phyloP scores from a whole-genome alignment of 371 early-diverging fungal species.

The Mortierella sp. region DNA sequence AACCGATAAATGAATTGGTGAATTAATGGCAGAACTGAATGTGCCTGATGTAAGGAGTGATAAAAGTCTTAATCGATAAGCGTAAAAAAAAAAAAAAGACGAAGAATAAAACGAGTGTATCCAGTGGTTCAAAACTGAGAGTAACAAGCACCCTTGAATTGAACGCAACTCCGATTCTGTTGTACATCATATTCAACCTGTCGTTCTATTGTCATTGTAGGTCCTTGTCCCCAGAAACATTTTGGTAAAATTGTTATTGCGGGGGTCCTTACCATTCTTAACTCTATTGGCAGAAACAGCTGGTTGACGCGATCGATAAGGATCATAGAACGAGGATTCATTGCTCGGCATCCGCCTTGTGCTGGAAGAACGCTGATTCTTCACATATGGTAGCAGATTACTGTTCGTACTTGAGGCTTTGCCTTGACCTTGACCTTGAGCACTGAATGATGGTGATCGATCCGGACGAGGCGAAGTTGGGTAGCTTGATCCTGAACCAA shows the following conservation, averaged over 20 bases:
- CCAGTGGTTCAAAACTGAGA: not conserved
- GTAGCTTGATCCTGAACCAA: conserved; percentile 1
- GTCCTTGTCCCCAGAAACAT: not conserved
- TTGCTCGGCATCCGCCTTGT: conserved; percentile 45
- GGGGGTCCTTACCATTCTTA: conserved; percentile 47
- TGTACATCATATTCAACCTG: not conserved
- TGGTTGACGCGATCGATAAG: conserved; percentile 52
- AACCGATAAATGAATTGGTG: not conserved
- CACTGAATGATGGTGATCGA: conserved; percentile 13
- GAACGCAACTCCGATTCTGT: conserved; percentile 5
- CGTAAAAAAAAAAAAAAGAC: not conserved
- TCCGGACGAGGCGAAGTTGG: conserved; percentile 37
- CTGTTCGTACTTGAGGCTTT: conserved; percentile 4
- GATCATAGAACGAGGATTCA: conserved; percentile 47
- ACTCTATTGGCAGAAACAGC: conserved; percentile 46
- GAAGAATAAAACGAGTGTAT: not conserved
- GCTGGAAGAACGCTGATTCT: conserved; percentile 22
- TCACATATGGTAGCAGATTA: conserved; percentile 25
- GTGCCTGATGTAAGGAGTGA: no score
- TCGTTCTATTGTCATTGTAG: not conserved
- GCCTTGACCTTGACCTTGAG: conserved; percentile 1
- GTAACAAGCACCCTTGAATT: conserved; percentile 15
- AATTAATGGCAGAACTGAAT: not conserved
- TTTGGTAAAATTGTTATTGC: no score
- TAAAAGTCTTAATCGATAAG: no score